Percentiles rank a stretch among this genome's conserved stretches.
phyloP scores from a whole-genome alignment of 495 filamentous ascomycete genomes.

The Aspergillus kassunensis region DNA sequence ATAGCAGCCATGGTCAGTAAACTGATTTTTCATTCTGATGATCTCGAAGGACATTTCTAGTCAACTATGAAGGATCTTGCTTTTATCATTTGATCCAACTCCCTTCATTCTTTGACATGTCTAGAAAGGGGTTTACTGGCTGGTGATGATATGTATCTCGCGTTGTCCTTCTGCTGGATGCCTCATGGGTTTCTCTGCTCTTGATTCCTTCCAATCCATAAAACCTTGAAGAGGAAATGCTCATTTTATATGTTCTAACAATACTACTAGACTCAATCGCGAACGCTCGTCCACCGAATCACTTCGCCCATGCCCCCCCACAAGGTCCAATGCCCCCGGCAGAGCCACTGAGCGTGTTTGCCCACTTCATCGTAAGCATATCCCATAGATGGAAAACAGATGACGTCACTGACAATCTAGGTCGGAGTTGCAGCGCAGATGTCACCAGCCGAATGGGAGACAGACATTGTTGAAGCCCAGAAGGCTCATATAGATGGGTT shows the following conservation, averaged over 20 bases:
- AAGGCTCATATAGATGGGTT: conserved; percentile 68
- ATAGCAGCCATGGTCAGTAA: conserved; percentile 5
- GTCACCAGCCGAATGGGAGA: conserved; percentile 48
- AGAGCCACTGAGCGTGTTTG: conserved; percentile 29
- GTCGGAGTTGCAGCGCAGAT: conserved; percentile 28
- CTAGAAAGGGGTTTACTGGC: no score
- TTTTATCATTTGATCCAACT: no score
- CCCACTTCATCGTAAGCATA: conserved; percentile 33
- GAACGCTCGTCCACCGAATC: no score
- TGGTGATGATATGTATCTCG: no score
- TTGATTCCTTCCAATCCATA: not conserved
- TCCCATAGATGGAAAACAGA: not conserved
- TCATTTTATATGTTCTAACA: conserved; percentile 6
- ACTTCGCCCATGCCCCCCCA: conserved; percentile 9
- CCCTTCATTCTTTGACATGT: not conserved
- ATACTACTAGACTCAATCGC: conserved; percentile 3
- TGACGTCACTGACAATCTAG: conserved; percentile 16
- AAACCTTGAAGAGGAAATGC: not conserved
- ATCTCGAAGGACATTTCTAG: not conserved
- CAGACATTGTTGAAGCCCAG: conserved; percentile 58
- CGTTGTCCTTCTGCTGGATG: no score
- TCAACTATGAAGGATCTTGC: not conserved
- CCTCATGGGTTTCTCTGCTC: no score
- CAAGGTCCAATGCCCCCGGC: not conserved
- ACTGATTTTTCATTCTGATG: conserved; percentile 1